A percentile compares a stretch with the other conserved stretches of the same genome.
Conservation (phyloP, 192 early-diverging fungal species). For the Rhizophagus clarus region DNA sequence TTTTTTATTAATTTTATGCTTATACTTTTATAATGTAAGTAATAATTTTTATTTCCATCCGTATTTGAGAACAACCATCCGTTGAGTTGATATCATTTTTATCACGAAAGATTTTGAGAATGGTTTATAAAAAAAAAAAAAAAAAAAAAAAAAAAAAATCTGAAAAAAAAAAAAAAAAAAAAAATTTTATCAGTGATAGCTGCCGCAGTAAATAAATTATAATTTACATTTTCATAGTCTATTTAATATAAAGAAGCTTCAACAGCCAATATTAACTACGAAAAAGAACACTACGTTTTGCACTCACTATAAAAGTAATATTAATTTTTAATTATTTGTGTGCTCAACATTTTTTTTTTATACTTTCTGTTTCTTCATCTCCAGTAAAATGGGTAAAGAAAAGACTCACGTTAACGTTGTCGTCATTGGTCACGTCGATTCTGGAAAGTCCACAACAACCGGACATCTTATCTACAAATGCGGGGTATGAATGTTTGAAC, state of each 20-base stretch:
- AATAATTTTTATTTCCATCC: background rate
- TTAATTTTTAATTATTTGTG: background rate
- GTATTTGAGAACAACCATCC: conserved; percentile 30
- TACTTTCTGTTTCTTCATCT: conserved; percentile 7
- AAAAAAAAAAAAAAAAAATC: conserved; percentile 5
- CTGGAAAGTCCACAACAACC: conserved; percentile 99
- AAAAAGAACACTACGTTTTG: background rate
- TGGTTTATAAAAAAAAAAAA: background rate
- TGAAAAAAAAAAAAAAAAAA: background rate
- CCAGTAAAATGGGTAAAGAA: conserved; percentile 62
- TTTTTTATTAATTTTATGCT: conserved; percentile 24
- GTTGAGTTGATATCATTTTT: background rate
- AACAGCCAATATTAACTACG: background rate
- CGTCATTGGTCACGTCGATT: conserved; percentile 99
- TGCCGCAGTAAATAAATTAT: background rate
- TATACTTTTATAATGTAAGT: conserved; percentile 30
- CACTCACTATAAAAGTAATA: background rate
- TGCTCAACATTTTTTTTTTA: background rate
- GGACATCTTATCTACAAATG: conserved; percentile 99
- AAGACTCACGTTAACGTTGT: conserved; percentile 93
- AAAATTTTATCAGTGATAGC: background rate
- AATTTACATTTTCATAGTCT: background rate
- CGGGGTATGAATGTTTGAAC: conserved; percentile 64
- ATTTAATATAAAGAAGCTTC: background rate
- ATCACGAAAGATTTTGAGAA: background rate